Conservation (phyloP, 768 basidiomycete genomes). For the Trametes cinnabarina region DNA sequence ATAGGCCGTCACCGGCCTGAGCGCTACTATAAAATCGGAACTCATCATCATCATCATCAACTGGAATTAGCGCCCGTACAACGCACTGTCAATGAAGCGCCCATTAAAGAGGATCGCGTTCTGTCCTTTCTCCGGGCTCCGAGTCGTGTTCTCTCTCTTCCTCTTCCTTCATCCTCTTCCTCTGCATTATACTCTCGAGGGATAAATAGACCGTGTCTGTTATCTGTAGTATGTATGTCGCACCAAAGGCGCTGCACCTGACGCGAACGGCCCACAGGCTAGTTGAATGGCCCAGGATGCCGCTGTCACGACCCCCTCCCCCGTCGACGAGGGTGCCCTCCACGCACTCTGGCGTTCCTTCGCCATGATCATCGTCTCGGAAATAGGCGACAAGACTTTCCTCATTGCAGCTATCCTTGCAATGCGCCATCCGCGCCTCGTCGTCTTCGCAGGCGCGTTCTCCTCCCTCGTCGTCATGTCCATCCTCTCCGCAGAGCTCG, state of each 20-base stretch:
- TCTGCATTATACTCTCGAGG: too few species aligned
- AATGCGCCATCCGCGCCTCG: slow-evolving; percentile 83
- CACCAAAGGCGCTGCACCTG: not conserved
- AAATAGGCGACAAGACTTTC: slow-evolving; percentile 96
- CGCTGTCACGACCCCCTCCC: not conserved
- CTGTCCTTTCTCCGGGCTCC: too few species aligned
- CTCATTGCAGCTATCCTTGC: slow-evolving; percentile 87
- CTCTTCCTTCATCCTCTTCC: too few species aligned
- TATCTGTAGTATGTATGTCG: too few species aligned
- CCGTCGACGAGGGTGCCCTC: slow-evolving; percentile 28
- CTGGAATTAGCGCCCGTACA: too few species aligned
- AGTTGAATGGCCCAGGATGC: slow-evolving; percentile 22
- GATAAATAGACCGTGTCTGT: too few species aligned
- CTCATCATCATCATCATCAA: too few species aligned
- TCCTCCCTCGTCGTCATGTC: slow-evolving; percentile 90
- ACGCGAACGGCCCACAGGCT: not conserved
- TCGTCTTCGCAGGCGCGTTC: slow-evolving; percentile 89
- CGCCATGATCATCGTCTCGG: slow-evolving; percentile 87
- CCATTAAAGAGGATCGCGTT: not conserved
- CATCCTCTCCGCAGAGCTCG: slow-evolving; percentile 88
- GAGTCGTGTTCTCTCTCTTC: too few species aligned
- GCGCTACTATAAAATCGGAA: too few species aligned
- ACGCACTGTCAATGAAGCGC: too few species aligned
- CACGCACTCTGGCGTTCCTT: slow-evolving; percentile 77
- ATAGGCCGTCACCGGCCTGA: too few species aligned